Evolutionary conservation across 345 rosid genomes (phyloP).

Genomic region (Eucalyptus rudis): DNA sequence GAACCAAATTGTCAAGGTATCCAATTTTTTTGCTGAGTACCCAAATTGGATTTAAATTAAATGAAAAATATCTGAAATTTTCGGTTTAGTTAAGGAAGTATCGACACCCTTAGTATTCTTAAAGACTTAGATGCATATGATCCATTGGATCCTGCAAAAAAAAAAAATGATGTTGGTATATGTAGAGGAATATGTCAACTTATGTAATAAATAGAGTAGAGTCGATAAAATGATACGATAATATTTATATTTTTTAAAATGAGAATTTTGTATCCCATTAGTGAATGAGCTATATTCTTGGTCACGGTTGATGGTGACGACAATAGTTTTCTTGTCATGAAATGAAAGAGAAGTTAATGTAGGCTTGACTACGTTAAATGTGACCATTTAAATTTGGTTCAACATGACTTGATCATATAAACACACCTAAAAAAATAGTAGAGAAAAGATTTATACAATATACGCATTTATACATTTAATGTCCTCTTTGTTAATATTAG

Average conservation of each 20-base stretch:
- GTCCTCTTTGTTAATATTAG: background rate
- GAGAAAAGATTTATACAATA: background rate
- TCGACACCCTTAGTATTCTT: background rate
- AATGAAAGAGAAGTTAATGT: background rate
- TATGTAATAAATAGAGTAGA: background rate
- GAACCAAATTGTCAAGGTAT: background rate
- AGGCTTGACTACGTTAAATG: background rate
- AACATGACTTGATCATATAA: background rate
- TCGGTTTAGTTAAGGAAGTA: no score
- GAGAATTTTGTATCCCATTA: rapidly evolving
- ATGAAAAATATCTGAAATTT: background rate
- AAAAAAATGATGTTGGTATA: background rate
- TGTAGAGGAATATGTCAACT: background rate
- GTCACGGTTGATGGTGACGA: background rate
- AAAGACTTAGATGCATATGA: background rate
- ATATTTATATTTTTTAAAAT: background rate
- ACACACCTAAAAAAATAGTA: background rate
- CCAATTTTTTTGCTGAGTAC: background rate
- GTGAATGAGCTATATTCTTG: background rate
- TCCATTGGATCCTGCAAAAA: background rate
- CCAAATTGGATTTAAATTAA: no score
- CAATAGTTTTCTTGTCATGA: background rate
- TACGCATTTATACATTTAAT: background rate
- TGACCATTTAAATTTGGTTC: background rate
- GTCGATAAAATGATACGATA: rapidly evolving